These are phyloP conservation scores for Solanum boliviense DNA, from an alignment of 257 asterid species.

Conservation along the genomic window DNA sequence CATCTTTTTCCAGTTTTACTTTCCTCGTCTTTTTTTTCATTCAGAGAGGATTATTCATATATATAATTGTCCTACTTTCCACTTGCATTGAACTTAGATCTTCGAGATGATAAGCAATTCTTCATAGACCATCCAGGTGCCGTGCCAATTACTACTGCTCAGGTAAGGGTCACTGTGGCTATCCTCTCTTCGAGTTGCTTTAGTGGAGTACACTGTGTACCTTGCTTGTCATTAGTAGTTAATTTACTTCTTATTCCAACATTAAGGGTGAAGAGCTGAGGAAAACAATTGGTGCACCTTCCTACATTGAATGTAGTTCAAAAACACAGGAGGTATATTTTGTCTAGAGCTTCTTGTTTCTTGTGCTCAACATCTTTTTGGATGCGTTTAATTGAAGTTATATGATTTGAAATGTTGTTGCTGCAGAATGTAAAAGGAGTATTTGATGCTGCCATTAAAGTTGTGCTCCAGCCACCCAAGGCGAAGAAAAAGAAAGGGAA, in stretches of 20 bases:
- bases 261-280: conserved; percentile 22
- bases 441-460: conserved; percentile 23
- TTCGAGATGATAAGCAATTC: conserved; percentile 35
- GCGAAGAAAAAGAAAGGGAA: conserved; percentile 17
- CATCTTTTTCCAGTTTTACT: background rate
- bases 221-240: background rate
- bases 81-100: conserved; percentile 15
- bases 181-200: background rate
- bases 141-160: conserved; percentile 32
- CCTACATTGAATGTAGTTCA: conserved; percentile 22
- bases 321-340: conserved; percentile 19
- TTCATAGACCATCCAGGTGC: conserved; percentile 37
- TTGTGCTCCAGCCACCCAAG: conserved; percentile 25
- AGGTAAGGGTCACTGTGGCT: conserved; percentile 9
- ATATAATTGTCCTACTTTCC: background rate
- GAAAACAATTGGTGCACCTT: conserved; percentile 12
- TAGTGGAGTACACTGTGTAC: background rate
- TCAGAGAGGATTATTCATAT: background rate
- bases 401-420: background rate
- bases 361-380: background rate
- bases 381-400: background rate
- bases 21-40: background rate
- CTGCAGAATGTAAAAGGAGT: conserved; percentile 22
- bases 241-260: background rate
- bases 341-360: background rate